A percentile compares a stretch with the other conserved stretches of the same genome.
These are phyloP conservation scores for Cercophora scortea DNA, from an alignment of 495 filamentous ascomycete species.

Conservation along the genomic window DNA sequence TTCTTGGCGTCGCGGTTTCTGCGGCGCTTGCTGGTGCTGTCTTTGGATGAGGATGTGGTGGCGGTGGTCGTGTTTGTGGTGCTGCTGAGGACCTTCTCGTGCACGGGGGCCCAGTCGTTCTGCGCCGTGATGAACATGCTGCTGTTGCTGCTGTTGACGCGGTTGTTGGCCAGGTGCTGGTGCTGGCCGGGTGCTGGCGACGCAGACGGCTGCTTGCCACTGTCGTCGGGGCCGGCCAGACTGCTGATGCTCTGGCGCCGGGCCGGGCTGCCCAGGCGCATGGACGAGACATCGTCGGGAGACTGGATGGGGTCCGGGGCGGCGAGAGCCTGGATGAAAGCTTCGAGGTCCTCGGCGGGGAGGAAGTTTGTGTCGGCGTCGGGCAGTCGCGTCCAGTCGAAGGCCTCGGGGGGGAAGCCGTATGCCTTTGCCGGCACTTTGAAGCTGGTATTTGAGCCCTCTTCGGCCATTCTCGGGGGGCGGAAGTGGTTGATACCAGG, in stretches of 20 bases:
- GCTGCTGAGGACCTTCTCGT: conserved; percentile 52
- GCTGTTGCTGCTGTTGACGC: conserved; percentile 9
- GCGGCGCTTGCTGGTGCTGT: conserved; percentile 9
- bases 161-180: neutral
- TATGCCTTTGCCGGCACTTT: conserved; percentile 24
- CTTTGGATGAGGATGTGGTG: no score
- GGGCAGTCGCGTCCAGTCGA: conserved; percentile 44
- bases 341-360: conserved; percentile 44
- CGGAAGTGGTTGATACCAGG: no score
- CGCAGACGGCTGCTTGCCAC: conserved; percentile 4
- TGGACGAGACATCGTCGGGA: conserved; percentile 29
- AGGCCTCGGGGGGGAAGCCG: conserved; percentile 40
- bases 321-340: conserved; percentile 49
- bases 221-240: conserved; percentile 11
- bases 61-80: neutral
- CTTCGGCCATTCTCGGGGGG: no score
- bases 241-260: conserved; percentile 11
- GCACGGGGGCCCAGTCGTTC: conserved; percentile 80
- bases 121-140: conserved; percentile 58
- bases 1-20: conserved; percentile 13
- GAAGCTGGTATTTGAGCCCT: conserved; percentile 5
- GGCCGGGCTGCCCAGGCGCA: conserved; percentile 17
- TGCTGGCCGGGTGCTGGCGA: neutral
- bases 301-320: conserved; percentile 42
- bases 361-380: conserved; percentile 63